These are phyloP conservation scores for Umbelopsis isabellina DNA, from an alignment of 192 early-diverging fungal species.

Conservation along the genomic window DNA sequence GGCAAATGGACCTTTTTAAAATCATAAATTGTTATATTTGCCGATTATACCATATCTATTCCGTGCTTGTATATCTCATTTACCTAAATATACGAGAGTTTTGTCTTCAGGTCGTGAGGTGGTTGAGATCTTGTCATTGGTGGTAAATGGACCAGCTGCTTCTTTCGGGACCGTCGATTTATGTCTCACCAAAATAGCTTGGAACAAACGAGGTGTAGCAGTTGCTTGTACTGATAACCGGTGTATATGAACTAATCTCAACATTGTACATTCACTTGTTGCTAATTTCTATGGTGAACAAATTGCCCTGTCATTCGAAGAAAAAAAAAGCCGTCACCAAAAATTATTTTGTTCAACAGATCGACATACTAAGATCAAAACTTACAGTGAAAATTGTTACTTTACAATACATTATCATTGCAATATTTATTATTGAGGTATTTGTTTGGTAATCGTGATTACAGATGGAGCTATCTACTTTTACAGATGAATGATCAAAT, in stretches of 20 bases:
- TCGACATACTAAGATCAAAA: too few species aligned
- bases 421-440: too few species aligned
- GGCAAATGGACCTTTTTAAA: constrained; percentile 32
- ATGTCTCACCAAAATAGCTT: not conserved
- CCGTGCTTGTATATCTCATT: not conserved
- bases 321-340: too few species aligned
- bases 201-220: not conserved
- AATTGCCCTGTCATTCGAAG: too few species aligned
- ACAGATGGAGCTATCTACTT: too few species aligned
- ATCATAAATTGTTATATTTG: not conserved
- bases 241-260: not conserved
- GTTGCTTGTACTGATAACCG: not conserved
- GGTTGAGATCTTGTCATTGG: constrained; percentile 27
- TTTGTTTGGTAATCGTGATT: too few species aligned
- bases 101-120: constrained; percentile 5
- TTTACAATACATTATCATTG: too few species aligned
- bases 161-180: constrained; percentile 33
- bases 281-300: too few species aligned
- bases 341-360: too few species aligned
- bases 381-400: too few species aligned
- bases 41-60: not conserved
- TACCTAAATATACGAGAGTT: constrained; percentile 37
- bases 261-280: too few species aligned
- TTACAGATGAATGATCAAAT: too few species aligned
- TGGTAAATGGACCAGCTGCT: constrained; percentile 36